These are phyloP conservation scores for Pyrenophora tritici-repentis DNA, from an alignment of 2,329 filamentous ascomycete genomes.

Conservation along the genomic window DNA sequence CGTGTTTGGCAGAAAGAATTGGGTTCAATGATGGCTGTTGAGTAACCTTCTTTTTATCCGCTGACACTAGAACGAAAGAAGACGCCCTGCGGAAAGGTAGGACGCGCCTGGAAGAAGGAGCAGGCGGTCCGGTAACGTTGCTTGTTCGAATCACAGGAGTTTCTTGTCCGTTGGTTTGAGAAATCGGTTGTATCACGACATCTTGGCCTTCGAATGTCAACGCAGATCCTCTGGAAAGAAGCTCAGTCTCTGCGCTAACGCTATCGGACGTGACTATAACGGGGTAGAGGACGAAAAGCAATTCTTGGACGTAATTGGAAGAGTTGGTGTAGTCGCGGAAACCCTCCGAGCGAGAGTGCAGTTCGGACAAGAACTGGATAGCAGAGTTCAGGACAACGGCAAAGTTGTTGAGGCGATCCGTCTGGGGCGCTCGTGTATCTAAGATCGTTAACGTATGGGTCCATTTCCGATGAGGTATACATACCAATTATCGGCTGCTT, in stretches of 20 bases:
- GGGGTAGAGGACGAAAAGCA: constrained; percentile 83
- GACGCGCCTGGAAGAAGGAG: constrained; percentile 52
- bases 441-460: constrained; percentile 17
- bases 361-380: constrained; percentile 76
- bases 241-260: constrained; percentile 80
- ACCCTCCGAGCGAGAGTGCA: constrained; percentile 74
- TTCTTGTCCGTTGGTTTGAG: constrained; percentile 60
- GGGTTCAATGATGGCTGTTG: constrained; percentile 68
- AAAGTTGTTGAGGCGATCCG: constrained; percentile 57
- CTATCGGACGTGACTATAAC: constrained; percentile 84
- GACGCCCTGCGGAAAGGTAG: constrained; percentile 77
- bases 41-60: constrained; percentile 63
- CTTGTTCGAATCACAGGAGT: constrained; percentile 76
- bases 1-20: constrained; percentile 64
- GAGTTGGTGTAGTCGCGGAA: constrained; percentile 83
- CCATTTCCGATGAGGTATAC: background rate
- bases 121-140: constrained; percentile 54
- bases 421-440: constrained; percentile 41
- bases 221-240: constrained; percentile 80
- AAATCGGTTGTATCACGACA: constrained; percentile 78
- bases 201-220: constrained; percentile 86
- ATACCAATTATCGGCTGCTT: constrained; percentile 53
- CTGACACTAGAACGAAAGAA: constrained; percentile 86
- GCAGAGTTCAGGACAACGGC: constrained; percentile 73
- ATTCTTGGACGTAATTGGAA: constrained; percentile 79